Evolutionary conservation across 768 basidiomycete genomes (phyloP), one percentile per base, ranked within the genome.

Genomic region (Neoboletus brunneissimus): DNA sequence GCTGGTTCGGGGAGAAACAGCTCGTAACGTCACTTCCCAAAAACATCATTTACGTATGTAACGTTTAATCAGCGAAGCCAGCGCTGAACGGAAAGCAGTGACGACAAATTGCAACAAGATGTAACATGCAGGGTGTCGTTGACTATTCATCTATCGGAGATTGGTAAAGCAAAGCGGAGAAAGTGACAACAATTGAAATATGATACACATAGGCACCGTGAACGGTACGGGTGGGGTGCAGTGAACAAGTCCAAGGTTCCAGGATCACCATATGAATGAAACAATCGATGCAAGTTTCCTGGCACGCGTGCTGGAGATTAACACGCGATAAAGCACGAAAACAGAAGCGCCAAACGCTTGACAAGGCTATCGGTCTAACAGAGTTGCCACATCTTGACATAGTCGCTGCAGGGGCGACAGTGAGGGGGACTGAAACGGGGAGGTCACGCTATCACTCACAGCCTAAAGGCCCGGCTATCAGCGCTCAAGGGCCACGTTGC

Each of bases 401-500:
- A 70, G 50, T 70, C 70, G 7, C 69, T 70, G 25, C n/a, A 10
- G 13, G 29, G 16, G 29, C 27, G 23, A 43, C 1, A 1, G 5
- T 61, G 5, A 59, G 53, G 25, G n/a, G 13, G 43, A 4, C n/a
- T 5, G 29, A 15, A 9, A 27, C n/a, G 12, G 8, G n/a, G 27
- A 7, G 16, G 22, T 0, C 4, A 7, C 18, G 29, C 10, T 3
- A 6, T 8, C 1, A 58, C 69, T 52, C 67, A 88, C 85, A 94
- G 80, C 42, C 87, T 79, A 74, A 94, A 81, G 2, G 87, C 85
- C 31, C 87, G 77, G 48, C 83, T 78, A 55, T 82, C 78, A 11
- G 82, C 76, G 48, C 76, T 79, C 7, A 76, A 69, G 3, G 89
- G 85, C 92, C 92, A 94, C 10, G 87, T 88, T 50, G 81, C 76